Evolutionary conservation across 768 basidiomycete species (phyloP), one percentile per base, ranked within the genome.

Genomic region (Tulasnella sp.): DNA sequence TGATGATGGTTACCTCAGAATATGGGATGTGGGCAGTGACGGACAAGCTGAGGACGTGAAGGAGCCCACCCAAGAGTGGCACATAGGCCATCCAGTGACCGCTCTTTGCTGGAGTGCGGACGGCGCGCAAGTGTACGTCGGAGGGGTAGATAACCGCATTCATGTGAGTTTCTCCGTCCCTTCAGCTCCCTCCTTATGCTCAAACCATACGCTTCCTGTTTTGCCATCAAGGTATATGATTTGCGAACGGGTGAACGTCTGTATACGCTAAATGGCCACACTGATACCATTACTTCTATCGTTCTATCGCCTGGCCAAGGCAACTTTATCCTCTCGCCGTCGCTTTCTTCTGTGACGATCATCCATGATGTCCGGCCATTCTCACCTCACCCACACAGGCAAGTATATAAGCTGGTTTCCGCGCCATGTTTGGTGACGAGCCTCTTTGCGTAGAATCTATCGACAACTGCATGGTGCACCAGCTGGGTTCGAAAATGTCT

Each of bases 341-440:
- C 88, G 0, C 77, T 97, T 64, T 93, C 92, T 21, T 92, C 90
- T 0, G 83, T 87, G 58, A 81, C 84, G 4, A 73, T 96, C 66
- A 82, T 98, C 59, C 86, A 96, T 70, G 91, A 96, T 68, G 79
- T 97, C 17, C 83, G 90, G 29, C 94, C 96, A 0, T 99, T 98
- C 73, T 88, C 90, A 2, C 82, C 91, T 0, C 80, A 83, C 0
- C 83, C 89, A 2, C 78, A 81, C 23, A 78, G 64, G 58, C 40
- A 12, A 32, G 32, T 42, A 7, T 15, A 11, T 29, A 39, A 15
- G n/a, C 34, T 27, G 5, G 25, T 19, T 50, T 31, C 42, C n/a
- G 7, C 12, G n/a, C 27, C 14, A 37, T 55, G 29, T 2, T 14
- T 51, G 8, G 19, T n/a, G 17, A 17, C 17, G 43, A 17, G n/a